A percentile compares a stretch with the other conserved stretches of the same genome.
These are phyloP conservation scores for Plasmodium coatneyi DNA, from an alignment of 169 alveolate species.

Conservation along the genomic window DNA sequence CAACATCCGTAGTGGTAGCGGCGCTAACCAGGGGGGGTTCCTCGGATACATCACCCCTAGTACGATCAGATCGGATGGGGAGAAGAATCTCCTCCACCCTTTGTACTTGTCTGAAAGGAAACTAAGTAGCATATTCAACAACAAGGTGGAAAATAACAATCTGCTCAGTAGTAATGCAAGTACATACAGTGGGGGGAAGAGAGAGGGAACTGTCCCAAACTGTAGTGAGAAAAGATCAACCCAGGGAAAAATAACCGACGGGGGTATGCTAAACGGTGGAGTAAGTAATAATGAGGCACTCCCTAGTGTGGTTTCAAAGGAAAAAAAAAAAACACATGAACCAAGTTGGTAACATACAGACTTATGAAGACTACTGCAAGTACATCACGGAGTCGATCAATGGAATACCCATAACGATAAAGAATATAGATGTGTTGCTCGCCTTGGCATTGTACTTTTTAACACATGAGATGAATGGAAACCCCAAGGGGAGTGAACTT, in stretches of 20 bases:
- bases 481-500: neutral
- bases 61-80: neutral
- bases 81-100: neutral
- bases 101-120: conserved; percentile 34
- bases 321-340: neutral
- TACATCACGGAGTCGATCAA: conserved; percentile 31
- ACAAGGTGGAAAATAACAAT: neutral
- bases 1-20: neutral
- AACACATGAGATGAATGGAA: conserved; percentile 24
- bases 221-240: neutral
- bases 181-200: neutral
- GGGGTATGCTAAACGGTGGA: neutral
- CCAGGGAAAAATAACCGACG: neutral
- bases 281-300: neutral
- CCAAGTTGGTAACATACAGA: conserved; percentile 21
- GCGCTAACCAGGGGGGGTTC: neutral
- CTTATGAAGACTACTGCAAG: conserved; percentile 57
- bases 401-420: conserved; percentile 35
- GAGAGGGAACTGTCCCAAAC: neutral
- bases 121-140: conserved; percentile 16
- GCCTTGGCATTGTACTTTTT: conserved; percentile 54
- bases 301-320: neutral
- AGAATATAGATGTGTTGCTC: conserved; percentile 45
- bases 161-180: neutral
- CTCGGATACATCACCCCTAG: neutral